These are phyloP conservation scores for Eucalyptus sp. DNA, from an alignment of 345 rosid species.

Conservation along the genomic window DNA sequence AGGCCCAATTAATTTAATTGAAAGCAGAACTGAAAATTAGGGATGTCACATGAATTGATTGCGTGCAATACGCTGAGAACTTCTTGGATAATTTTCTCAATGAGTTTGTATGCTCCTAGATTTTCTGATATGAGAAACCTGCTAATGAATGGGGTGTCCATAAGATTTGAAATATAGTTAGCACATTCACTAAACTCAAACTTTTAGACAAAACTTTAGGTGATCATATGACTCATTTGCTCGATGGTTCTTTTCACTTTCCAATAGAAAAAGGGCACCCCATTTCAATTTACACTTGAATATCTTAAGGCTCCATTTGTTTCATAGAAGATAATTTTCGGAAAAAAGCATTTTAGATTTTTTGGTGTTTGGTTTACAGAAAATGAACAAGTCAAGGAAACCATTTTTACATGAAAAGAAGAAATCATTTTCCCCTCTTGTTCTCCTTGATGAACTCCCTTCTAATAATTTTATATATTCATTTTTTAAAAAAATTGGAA, in stretches of 20 bases:
- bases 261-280: neutral
- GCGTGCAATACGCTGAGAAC: neutral
- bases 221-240: neutral
- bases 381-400: no score
- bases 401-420: no score
- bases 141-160: neutral
- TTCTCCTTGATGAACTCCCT: no score
- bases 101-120: neutral
- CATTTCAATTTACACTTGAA: neutral
- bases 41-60: no score
- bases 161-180: neutral
- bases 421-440: no score
- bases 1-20: no score
- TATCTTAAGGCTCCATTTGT: neutral
- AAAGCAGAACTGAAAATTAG: no score
- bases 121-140: neutral
- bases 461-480: no score
- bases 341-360: no score
- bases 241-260: neutral
- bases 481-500: no score
- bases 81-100: neutral
- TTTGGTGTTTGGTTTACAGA: no score
- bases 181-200: neutral
- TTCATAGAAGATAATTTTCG: no score
- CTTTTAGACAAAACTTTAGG: neutral